phyloP scores from a whole-genome alignment of 2,329 filamentous ascomycete genomes.

The Pseudogymnoascus sp. region DNA sequence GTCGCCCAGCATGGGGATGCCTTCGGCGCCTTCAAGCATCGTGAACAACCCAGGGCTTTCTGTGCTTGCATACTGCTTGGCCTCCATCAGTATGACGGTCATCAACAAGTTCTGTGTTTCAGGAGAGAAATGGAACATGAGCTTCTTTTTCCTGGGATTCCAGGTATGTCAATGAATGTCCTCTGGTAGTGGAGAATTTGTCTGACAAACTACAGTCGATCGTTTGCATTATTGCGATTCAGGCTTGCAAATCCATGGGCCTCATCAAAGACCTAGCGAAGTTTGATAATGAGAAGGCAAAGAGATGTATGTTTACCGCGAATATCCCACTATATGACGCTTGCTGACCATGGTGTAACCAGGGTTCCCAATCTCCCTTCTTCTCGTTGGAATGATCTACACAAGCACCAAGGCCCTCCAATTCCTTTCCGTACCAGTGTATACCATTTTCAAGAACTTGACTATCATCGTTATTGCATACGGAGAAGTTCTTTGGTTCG shows the following conservation, averaged over 20 bases:
- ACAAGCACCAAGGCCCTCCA: slow-evolving; percentile 92
- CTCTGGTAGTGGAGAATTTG: background rate
- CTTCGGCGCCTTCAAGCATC: slow-evolving; percentile 30
- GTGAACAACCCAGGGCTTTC: slow-evolving; percentile 72
- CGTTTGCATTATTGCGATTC: slow-evolving; percentile 80
- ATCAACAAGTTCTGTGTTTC: slow-evolving; percentile 98
- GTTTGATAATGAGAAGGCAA: slow-evolving; percentile 82
- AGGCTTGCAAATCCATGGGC: slow-evolving; percentile 69
- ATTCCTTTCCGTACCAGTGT: slow-evolving; percentile 93
- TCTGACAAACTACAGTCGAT: slow-evolving; percentile 52
- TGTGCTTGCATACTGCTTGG: slow-evolving; percentile 82
- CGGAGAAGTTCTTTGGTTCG: slow-evolving; percentile 97
- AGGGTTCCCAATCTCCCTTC: slow-evolving; percentile 95
- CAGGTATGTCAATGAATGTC: slow-evolving; percentile 56
- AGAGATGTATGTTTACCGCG: slow-evolving; percentile 64
- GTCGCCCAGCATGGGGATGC: slow-evolving; percentile 32
- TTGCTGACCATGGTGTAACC: slow-evolving; percentile 17
- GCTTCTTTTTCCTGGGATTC: slow-evolving; percentile 86
- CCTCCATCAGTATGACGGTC: slow-evolving; percentile 99
- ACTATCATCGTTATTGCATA: slow-evolving; percentile 98
- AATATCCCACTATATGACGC: slow-evolving; percentile 8
- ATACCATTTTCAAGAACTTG: slow-evolving; percentile 99
- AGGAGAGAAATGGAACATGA: slow-evolving; percentile 84
- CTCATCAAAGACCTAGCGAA: slow-evolving; percentile 73
- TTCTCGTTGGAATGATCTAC: slow-evolving; percentile 98